phyloP scores from a whole-genome alignment of 306 rosid species.

The Vachellia pachyceras region DNA sequence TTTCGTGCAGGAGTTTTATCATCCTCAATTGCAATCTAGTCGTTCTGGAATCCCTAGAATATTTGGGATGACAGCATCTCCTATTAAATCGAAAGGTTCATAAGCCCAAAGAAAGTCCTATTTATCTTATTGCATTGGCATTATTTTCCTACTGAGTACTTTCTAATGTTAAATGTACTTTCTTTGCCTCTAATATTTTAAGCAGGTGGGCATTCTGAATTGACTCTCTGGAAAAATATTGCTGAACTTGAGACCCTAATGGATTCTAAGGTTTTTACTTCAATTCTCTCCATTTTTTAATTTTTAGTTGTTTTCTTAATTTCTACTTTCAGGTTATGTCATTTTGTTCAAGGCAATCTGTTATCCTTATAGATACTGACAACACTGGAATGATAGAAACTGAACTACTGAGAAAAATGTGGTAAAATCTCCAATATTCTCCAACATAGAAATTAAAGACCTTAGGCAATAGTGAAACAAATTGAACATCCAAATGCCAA shows the following conservation, averaged over 20 bases:
- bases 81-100: constrained; percentile 81
- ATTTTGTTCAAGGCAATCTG: constrained; percentile 15
- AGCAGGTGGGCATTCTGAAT: constrained; percentile 60
- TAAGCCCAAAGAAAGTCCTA: constrained; percentile 1
- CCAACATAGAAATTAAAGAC: neutral
- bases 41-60: constrained; percentile 67
- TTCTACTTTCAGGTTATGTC: constrained; percentile 1
- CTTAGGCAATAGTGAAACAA: neutral
- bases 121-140: constrained; percentile 17
- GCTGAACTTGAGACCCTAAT: constrained; percentile 62
- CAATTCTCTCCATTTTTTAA: constrained; percentile 5
- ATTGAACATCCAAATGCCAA: neutral
- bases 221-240: constrained; percentile 52
- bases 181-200: constrained; percentile 25
- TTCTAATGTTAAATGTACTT: constrained; percentile 18
- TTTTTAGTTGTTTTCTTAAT: neutral
- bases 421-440: neutral
- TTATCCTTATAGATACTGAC: neutral
- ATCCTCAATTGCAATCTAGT: constrained; percentile 46
- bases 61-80: constrained; percentile 96
- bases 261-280: constrained; percentile 75
- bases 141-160: neutral
- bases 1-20: constrained; percentile 82
- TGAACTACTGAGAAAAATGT: neutral
- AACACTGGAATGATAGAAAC: no score